Evolutionary conservation across 495 filamentous ascomycete species (phyloP).

Genomic region (Chaetomidium leptoderma): DNA sequence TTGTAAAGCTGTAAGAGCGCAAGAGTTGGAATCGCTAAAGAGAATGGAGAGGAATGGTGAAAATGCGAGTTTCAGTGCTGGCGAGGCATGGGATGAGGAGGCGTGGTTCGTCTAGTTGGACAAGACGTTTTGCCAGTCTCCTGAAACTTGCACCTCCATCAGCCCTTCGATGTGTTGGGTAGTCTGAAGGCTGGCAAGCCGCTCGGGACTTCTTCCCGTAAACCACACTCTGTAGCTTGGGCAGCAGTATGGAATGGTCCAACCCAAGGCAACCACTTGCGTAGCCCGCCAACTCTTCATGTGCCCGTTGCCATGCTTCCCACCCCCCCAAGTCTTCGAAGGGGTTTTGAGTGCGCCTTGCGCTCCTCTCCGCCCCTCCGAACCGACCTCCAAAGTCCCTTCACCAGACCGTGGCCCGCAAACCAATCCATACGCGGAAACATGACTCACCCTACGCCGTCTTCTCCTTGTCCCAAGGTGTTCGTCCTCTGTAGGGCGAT

Average conservation of each 20-base stretch:
- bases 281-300: background rate
- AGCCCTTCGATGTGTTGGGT: background rate
- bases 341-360: background rate
- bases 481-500: background rate
- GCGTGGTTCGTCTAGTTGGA: background rate
- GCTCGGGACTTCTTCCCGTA: background rate
- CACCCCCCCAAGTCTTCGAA: background rate
- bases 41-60: background rate
- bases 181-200: too few species aligned
- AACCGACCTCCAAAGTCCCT: background rate
- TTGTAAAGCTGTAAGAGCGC: background rate
- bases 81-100: background rate
- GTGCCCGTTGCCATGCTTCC: background rate
- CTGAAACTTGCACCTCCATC: background rate
- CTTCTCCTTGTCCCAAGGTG: conserved; percentile 7
- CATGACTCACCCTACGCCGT: conserved; percentile 23
- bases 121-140: background rate
- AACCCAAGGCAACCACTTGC: background rate
- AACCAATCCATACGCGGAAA: background rate
- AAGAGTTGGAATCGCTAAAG: background rate
- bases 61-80: background rate
- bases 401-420: background rate
- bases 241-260: background rate
- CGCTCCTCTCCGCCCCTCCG: background rate
- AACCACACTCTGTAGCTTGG: background rate